phyloP scores from a whole-genome alignment of 2,329 filamentous ascomycete genomes.

The Fusarium sororula region DNA sequence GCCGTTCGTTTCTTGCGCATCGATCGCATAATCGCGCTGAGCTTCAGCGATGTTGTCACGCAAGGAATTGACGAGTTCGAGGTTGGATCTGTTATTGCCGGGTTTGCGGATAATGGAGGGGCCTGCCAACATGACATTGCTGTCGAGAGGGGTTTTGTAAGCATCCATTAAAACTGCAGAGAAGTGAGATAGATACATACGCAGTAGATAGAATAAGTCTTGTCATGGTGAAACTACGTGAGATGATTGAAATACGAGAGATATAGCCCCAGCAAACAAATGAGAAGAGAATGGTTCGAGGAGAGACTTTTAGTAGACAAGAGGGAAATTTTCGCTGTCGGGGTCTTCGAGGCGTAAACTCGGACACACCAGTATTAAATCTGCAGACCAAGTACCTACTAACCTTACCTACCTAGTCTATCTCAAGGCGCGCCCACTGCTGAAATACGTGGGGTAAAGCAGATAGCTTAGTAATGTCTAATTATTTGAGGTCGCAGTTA shows the following conservation, averaged over 20 bases:
- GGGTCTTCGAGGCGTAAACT: slow-evolving; percentile 38
- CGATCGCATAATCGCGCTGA: slow-evolving; percentile 66
- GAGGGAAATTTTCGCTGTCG: slow-evolving; percentile 37
- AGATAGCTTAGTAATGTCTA: slow-evolving; percentile 27
- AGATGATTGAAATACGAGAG: background rate
- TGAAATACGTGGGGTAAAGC: slow-evolving; percentile 24
- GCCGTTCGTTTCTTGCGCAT: slow-evolving; percentile 44
- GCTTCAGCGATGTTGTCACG: slow-evolving; percentile 83
- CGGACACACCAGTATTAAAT: slow-evolving; percentile 26
- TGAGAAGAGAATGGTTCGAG: background rate
- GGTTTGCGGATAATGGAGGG: slow-evolving; percentile 85
- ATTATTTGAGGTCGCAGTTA: background rate
- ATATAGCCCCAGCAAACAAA: background rate
- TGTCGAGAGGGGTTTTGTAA: slow-evolving; percentile 46
- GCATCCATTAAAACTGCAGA: slow-evolving; percentile 14
- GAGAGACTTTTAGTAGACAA: slow-evolving; percentile 13
- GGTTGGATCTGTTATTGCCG: slow-evolving; percentile 81
- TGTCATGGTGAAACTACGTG: slow-evolving; percentile 61
- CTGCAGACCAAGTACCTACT: slow-evolving; percentile 25
- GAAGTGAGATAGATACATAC: slow-evolving; percentile 60
- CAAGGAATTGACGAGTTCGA: slow-evolving; percentile 89
- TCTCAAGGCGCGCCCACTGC: slow-evolving; percentile 21
- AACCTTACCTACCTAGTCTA: slow-evolving; percentile 16
- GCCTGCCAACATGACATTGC: slow-evolving; percentile 86
- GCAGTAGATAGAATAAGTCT: slow-evolving; percentile 87